Evolutionary conservation across 257 asterid species (phyloP), one percentile per base, ranked within the genome.

Genomic region (Henckelia pumila): DNA sequence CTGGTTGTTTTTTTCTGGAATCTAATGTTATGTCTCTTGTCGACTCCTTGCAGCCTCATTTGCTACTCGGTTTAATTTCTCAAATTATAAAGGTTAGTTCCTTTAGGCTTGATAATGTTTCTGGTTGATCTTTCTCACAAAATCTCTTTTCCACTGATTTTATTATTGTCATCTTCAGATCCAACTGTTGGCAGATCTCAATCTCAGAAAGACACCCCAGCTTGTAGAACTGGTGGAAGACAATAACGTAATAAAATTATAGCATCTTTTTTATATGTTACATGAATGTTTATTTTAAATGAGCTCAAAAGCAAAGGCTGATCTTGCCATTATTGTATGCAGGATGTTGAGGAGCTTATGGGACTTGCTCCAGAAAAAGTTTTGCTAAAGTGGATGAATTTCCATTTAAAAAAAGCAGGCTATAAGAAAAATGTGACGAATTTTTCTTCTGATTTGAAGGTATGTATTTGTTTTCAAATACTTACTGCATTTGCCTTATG

Each of bases 361-460:
- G 97, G 95, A 61, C 91, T 93, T 77, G 96, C 97, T 58, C 97
- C 98, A n/a, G 98, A 93, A 80, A 93, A 93, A 73, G 74, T 93
- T 65, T 88, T 93, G 55, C 79, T 89, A 70, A 93, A 85, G 72
- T 93, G 98, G 98, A 92, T 88, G 98, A 92, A 92, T 81, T 92
- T 92, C 81, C 98, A 89, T 83, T 97, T 92, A 25, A 88, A 86
- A 76, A 89, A 86, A 86, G 97, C 85, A 4, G 98, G 98, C 69
- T 93, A 89, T 83, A 69, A 88, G 64, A 93, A 88, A 74, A 78
- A 83, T 50, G 97, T 93, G 56, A 17, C 96, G 63, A 93, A 93
- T 80, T 93, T 93, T 83, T 80, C 97, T 61, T 88, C 98, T 22
- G 98, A 93, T 73, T 26, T 93, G 81, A 93, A 93, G 95, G 98